Evolutionary conservation across 352 stramenopile genomes (phyloP).

Genomic region (Phytopythium mirpurense): DNA sequence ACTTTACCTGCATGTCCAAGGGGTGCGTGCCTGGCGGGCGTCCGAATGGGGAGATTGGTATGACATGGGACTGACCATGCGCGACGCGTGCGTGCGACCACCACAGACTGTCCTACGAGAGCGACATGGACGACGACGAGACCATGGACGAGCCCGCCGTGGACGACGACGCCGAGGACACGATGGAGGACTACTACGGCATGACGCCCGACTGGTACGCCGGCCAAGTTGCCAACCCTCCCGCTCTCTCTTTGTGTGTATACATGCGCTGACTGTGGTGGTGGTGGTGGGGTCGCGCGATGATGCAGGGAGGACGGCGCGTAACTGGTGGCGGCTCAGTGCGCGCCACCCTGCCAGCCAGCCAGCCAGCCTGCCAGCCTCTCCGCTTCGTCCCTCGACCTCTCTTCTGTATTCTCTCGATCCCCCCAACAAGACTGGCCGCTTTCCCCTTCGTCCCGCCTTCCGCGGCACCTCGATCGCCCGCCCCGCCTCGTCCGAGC

Average conservation of each 20-base stretch:
- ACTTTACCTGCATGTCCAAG: conserved; percentile 92
- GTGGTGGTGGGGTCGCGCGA: no score
- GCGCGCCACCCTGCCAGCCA: neutral
- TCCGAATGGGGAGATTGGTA: no score
- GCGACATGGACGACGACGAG: conserved; percentile 76
- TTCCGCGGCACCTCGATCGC: conserved; percentile 1
- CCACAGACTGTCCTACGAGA: conserved; percentile 47
- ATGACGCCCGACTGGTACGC: conserved; percentile 82
- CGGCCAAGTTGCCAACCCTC: neutral
- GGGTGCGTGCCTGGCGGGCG: conserved; percentile 17
- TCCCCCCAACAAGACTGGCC: conserved; percentile 3
- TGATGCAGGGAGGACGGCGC: conserved; percentile 54
- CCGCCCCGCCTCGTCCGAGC: neutral
- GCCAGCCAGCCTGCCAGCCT: neutral
- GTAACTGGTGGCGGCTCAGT: conserved; percentile 21
- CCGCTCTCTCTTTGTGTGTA: no score
- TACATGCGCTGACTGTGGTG: no score
- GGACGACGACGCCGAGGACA: conserved; percentile 77
- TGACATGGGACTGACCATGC: neutral
- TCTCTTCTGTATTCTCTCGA: neutral
- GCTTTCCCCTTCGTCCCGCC: conserved; percentile 3
- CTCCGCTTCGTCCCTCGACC: neutral
- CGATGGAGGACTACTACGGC: conserved; percentile 80
- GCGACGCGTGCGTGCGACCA: neutral
- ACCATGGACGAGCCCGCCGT: conserved; percentile 63